phyloP scores from a whole-genome alignment of 1,284 basidiomycete species.

The Entoloma clypeatum region DNA sequence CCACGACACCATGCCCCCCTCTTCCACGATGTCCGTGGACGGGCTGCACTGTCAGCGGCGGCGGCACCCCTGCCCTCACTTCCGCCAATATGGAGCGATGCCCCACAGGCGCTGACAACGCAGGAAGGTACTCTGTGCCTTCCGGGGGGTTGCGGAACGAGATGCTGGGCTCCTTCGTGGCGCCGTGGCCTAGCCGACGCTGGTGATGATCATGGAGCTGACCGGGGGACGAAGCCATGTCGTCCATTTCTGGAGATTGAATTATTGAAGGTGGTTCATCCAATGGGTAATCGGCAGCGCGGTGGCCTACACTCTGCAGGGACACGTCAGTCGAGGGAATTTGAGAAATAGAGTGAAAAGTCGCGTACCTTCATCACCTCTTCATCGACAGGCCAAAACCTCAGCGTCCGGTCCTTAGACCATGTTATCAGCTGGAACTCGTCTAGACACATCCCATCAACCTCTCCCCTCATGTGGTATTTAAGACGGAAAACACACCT shows the following conservation, averaged over 20 bases:
- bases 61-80: conserved; percentile 53
- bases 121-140: conserved; percentile 31
- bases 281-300: conserved; percentile 20
- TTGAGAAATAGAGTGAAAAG: conserved; percentile 1
- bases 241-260: no score
- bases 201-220: no score
- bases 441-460: conserved; percentile 43
- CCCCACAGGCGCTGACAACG: conserved; percentile 64
- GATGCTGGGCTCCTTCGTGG: conserved; percentile 28
- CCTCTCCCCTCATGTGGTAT: background rate
- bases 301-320: conserved; percentile 43
- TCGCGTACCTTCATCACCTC: conserved; percentile 61
- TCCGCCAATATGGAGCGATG: conserved; percentile 64
- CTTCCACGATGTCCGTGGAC: conserved; percentile 11
- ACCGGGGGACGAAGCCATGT: no score
- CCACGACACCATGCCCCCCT: no score
- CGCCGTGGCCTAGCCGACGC: no score
- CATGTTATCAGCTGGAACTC: conserved; percentile 95
- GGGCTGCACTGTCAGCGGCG: conserved; percentile 20
- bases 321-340: background rate
- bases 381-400: conserved; percentile 85
- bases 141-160: conserved; percentile 50
- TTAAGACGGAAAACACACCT: conserved; percentile 36
- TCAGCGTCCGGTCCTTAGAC: conserved; percentile 91
- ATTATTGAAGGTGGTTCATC: background rate